Percentiles rank a stretch among this genome's conserved stretches.
Evolutionary conservation across 2,329 filamentous ascomycete genomes (phyloP).

Genomic region (Trichoderma afroharzianum): DNA sequence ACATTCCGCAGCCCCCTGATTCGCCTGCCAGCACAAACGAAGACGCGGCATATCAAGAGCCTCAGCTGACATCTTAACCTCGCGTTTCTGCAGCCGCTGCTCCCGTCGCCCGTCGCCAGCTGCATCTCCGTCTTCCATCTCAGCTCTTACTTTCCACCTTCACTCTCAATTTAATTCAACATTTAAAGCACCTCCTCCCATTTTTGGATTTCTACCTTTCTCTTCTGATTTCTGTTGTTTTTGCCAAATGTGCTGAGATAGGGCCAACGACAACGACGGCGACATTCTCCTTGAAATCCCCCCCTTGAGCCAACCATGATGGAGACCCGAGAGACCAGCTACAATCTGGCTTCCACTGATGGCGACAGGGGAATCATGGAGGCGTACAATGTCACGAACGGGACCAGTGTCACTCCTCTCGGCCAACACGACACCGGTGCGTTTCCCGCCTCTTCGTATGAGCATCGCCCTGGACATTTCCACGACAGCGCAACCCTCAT

Average conservation of each 20-base stretch:
- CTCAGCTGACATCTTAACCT: neutral
- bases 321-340: neutral
- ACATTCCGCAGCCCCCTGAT: neutral
- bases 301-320: neutral
- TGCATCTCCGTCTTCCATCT: neutral
- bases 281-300: neutral
- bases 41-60: neutral
- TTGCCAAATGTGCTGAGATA: neutral
- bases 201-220: neutral
- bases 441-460: neutral
- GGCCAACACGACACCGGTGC: neutral
- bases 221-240: neutral
- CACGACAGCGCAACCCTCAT: neutral
- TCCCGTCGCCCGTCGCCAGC: neutral
- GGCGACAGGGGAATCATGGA: neutral
- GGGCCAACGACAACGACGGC: neutral
- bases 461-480: neutral
- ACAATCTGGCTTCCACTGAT: neutral
- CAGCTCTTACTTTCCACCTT: neutral
- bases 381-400: neutral
- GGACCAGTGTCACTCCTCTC: neutral
- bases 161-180: neutral
- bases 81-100: neutral
- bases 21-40: neutral
- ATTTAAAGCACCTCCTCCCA: neutral